phyloP scores from a whole-genome alignment of 129 eudicot genomes.

The Oenanthe sinensis region DNA sequence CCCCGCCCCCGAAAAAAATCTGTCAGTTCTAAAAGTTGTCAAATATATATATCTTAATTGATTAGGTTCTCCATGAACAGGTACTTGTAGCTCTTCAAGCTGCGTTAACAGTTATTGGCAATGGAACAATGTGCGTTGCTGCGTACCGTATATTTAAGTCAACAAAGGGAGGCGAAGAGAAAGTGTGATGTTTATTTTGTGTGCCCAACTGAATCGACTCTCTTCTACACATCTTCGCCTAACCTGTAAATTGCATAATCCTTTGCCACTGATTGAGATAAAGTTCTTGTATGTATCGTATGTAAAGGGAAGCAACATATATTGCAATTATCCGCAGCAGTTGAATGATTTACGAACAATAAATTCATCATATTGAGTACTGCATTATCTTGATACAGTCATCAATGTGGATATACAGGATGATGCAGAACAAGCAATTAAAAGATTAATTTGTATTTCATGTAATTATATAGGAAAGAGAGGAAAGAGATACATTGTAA shows the following conservation, averaged over 20 bases:
- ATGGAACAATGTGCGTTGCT: constrained; percentile 91
- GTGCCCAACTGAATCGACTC: constrained; percentile 3
- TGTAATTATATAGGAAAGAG: neutral
- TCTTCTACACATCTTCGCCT: constrained; percentile 11
- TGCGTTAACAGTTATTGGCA: constrained; percentile 85
- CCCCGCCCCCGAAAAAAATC: neutral
- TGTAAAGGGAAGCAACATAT: neutral
- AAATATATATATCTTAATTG: neutral
- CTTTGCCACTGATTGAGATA: neutral
- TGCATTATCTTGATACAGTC: neutral
- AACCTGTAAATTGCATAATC: constrained; percentile 8
- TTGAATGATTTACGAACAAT: neutral
- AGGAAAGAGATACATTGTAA: neutral
- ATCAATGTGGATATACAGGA: neutral
- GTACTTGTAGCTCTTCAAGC: constrained; percentile 84
- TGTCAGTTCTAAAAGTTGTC: neutral
- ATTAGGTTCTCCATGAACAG: constrained; percentile 21
- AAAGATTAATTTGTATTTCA: neutral
- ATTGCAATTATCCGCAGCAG: neutral
- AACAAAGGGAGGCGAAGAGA: constrained; percentile 48
- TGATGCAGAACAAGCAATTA: neutral
- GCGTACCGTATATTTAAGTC: constrained; percentile 70
- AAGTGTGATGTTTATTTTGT: constrained; percentile 19
- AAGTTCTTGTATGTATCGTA: neutral
- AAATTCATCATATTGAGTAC: neutral